phyloP scores from a whole-genome alignment of 225 moss, liverwort and hornwort genomes.

The Polytrichum formosum region DNA sequence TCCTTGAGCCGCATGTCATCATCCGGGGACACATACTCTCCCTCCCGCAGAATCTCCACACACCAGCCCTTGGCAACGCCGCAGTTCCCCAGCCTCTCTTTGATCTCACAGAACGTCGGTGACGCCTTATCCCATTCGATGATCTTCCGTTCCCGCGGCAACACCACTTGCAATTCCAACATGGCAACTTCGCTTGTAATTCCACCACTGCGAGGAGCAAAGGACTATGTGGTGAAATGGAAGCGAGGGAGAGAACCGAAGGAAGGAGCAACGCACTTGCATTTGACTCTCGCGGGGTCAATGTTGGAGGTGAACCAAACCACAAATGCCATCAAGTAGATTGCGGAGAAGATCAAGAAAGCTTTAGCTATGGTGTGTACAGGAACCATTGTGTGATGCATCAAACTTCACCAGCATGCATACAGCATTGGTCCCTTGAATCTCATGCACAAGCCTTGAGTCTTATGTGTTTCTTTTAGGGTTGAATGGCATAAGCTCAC shows the following conservation, averaged over 20 bases:
- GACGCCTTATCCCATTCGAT: conserved; percentile 49
- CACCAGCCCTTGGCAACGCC: conserved; percentile 52
- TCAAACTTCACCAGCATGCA: no score
- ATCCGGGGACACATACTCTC: conserved; percentile 43
- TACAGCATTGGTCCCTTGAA: no score
- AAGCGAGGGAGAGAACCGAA: conserved; percentile 14
- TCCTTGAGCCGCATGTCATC: conserved; percentile 29
- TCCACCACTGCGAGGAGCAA: no score
- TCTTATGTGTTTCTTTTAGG: no score
- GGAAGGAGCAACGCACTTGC: conserved; percentile 22
- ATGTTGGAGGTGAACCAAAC: conserved; percentile 36
- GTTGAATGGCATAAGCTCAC: no score
- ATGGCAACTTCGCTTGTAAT: conserved; percentile 7
- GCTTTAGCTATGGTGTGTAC: conserved; percentile 14
- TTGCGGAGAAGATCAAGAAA: conserved; percentile 22
- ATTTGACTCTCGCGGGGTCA: not conserved
- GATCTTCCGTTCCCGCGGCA: conserved; percentile 37
- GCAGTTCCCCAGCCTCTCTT: conserved; percentile 32
- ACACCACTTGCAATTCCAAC: conserved; percentile 41
- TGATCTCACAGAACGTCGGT: conserved; percentile 45
- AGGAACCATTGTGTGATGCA: conserved; percentile 1
- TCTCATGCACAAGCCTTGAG: no score
- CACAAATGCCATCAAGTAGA: conserved; percentile 24
- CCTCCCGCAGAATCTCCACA: conserved; percentile 38
- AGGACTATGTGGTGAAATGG: conserved; percentile 11